Percentiles rank a stretch among this genome's conserved stretches.
phyloP scores from a whole-genome alignment of 2,329 filamentous ascomycete genomes.

The Colletotrichum phormii region DNA sequence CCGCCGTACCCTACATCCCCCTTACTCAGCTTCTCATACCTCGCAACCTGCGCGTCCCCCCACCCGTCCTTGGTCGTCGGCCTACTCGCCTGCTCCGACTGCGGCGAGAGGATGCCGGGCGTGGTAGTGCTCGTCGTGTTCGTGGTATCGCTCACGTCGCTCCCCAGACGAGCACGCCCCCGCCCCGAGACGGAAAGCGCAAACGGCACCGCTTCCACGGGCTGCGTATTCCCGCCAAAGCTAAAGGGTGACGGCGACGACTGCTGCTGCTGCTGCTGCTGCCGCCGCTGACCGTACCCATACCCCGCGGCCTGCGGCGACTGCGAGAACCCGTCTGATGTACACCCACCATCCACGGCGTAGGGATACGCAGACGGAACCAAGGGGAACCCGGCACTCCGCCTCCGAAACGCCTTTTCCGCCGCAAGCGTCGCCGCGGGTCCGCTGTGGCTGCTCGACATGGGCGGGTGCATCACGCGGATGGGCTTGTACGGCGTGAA shows the following conservation, averaged over 20 bases:
- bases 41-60: conserved; percentile 44
- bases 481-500: conserved; percentile 86
- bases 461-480: conserved; percentile 59
- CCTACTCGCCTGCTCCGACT: conserved; percentile 44
- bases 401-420: conserved; percentile 69
- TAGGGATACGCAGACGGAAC: conserved; percentile 45
- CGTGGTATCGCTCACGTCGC: conserved; percentile 46
- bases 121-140: conserved; percentile 37
- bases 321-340: conserved; percentile 45
- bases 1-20: conserved; percentile 74
- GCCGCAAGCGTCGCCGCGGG: conserved; percentile 63
- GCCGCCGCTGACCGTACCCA: no score
- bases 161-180: conserved; percentile 45
- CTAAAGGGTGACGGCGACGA: conserved; percentile 42
- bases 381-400: conserved; percentile 64
- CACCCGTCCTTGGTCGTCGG: conserved; percentile 50
- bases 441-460: conserved; percentile 47
- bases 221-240: conserved; percentile 47
- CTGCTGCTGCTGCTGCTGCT: no score
- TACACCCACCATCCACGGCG: conserved; percentile 44
- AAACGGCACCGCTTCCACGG: conserved; percentile 62
- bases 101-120: conserved; percentile 41
- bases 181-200: conserved; percentile 50
- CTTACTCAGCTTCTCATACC: conserved; percentile 76
- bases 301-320: conserved; percentile 19